A percentile compares a stretch with the other conserved stretches of the same genome.
Evolutionary conservation across 441 rosid genomes (phyloP).

Genomic region (Erodium texanum): DNA sequence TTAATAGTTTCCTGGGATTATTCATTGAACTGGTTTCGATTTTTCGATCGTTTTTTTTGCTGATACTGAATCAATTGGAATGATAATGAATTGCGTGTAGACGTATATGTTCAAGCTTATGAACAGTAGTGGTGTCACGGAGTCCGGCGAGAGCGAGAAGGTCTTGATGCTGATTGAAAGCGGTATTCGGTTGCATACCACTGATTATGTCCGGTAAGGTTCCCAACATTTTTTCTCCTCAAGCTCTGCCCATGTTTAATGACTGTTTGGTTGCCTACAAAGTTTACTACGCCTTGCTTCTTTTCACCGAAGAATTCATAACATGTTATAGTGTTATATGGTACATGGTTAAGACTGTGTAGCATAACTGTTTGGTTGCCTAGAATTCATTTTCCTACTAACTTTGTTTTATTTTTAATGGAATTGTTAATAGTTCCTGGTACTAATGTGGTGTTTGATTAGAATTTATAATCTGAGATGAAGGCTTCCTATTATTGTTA

Average conservation of each 20-base stretch:
- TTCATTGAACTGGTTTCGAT: not conserved
- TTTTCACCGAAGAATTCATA: not conserved
- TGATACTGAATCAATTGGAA: not conserved
- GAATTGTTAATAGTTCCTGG: not conserved
- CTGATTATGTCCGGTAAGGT: slow-evolving; percentile 68
- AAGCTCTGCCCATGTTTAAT: not conserved
- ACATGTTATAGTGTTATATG: not conserved
- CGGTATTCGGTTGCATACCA: slow-evolving; percentile 84
- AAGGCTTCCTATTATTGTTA: not conserved
- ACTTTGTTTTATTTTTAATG: not conserved
- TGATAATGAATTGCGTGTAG: slow-evolving; percentile 24
- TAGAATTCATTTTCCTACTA: not conserved
- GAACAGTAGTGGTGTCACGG: slow-evolving; percentile 90
- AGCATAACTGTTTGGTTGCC: not conserved
- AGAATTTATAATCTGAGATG: not conserved
- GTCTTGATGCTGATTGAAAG: slow-evolving; percentile 87
- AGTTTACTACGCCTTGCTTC: not conserved
- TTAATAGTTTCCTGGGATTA: not conserved
- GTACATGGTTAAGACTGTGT: not conserved
- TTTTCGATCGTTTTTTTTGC: not conserved
- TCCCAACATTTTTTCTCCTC: not conserved
- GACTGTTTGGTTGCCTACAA: not conserved
- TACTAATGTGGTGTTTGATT: not conserved
- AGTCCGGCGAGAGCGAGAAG: slow-evolving; percentile 96
- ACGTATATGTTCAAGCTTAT: slow-evolving; percentile 90